A percentile compares a stretch with the other conserved stretches of the same genome.
Conservation (phyloP, 1,139 yeast genomes). For the Scheffersomyces cryptocercus region DNA sequence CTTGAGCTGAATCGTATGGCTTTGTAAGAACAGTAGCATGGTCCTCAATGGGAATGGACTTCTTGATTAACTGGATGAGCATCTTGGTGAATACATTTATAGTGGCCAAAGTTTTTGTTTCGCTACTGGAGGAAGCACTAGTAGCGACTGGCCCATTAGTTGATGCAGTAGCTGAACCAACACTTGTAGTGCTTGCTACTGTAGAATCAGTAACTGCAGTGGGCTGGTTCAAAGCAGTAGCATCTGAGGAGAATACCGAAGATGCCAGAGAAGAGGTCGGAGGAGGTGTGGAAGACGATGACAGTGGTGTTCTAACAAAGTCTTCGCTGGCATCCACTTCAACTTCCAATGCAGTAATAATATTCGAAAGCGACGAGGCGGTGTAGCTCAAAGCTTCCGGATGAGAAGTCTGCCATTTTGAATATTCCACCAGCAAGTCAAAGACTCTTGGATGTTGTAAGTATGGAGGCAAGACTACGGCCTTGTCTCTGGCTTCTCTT, state of each 20-base stretch:
- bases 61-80: constrained; percentile 52
- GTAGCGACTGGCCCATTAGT: constrained; percentile 12
- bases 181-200: background rate
- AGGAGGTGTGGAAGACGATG: constrained; percentile 12
- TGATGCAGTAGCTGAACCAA: background rate
- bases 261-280: constrained; percentile 4
- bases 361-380: constrained; percentile 49
- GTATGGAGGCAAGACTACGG: constrained; percentile 69
- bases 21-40: constrained; percentile 60
- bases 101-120: constrained; percentile 16
- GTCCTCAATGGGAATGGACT: constrained; percentile 54
- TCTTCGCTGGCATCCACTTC: constrained; percentile 27
- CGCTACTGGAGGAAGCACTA: constrained; percentile 4
- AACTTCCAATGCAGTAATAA: constrained; percentile 62
- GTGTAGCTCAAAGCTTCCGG: constrained; percentile 61
- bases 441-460: constrained; percentile 76
- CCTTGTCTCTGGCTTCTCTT: constrained; percentile 79
- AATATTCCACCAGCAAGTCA: constrained; percentile 73
- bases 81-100: constrained; percentile 37
- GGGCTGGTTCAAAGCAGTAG: constrained; percentile 6
- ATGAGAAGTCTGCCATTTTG: constrained; percentile 65
- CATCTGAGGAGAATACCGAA: constrained; percentile 7
- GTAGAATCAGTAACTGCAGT: background rate
- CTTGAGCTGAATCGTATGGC: constrained; percentile 77
- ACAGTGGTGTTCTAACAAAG: constrained; percentile 3